Evolutionary conservation across 257 asterid species (phyloP).

Genomic region (Linderniella brevidens): DNA sequence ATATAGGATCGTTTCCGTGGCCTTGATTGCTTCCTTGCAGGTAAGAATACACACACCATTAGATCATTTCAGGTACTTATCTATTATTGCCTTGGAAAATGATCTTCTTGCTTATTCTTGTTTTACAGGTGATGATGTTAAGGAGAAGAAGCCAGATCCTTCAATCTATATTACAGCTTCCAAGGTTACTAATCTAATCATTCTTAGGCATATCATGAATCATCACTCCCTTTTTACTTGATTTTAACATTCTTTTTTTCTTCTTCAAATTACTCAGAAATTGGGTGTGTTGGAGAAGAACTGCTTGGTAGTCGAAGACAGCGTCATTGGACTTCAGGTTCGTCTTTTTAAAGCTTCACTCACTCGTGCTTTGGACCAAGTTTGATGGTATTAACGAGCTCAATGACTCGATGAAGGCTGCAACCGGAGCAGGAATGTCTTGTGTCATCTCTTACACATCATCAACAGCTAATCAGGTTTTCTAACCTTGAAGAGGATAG

Average conservation of each 20-base stretch:
- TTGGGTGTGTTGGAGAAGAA: constrained; percentile 50
- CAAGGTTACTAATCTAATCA: constrained; percentile 25
- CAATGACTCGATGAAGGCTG: constrained; percentile 42
- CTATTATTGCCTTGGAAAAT: neutral
- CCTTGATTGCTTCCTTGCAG: constrained; percentile 99
- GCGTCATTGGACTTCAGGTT: constrained; percentile 96
- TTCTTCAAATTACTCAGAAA: constrained; percentile 22
- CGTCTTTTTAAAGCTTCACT: neutral
- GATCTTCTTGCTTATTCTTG: neutral
- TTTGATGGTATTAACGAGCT: too few relatives aligned
- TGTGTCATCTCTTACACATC: constrained; percentile 78
- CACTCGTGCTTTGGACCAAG: too few relatives aligned
- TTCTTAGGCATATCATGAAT: constrained; percentile 4
- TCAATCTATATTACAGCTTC: constrained; percentile 70
- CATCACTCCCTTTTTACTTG: constrained; percentile 1
- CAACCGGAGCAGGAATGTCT: constrained; percentile 84
- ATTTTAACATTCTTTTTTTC: neutral
- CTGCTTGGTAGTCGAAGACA: constrained; percentile 89
- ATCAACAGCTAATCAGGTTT: constrained; percentile 83
- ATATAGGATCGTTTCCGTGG: constrained; percentile 91
- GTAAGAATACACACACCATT: constrained; percentile 17
- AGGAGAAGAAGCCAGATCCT: constrained; percentile 89
- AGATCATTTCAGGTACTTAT: neutral
- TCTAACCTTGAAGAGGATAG: neutral
- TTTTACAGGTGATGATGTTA: constrained; percentile 79